Percentiles rank a stretch among this genome's conserved stretches.
These are phyloP conservation scores for Populus hybrid DNA, from an alignment of 441 rosid genomes.

Conservation along the genomic window DNA sequence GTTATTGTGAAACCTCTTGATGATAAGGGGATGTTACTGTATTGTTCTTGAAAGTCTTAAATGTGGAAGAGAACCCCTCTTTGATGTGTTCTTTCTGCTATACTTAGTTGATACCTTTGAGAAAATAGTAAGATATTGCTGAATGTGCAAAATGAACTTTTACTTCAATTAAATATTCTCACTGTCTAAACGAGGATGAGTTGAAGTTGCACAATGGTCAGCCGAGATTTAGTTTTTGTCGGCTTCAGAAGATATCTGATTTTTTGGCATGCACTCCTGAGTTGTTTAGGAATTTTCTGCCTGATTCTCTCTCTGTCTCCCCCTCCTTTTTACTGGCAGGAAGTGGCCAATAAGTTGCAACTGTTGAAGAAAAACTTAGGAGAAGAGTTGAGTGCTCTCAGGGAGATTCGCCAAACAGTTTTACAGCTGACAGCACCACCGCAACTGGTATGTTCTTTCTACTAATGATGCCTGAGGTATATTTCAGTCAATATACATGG, in stretches of 20 bases:
- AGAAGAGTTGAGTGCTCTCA: constrained; percentile 59
- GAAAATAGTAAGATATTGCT: not conserved
- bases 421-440: constrained; percentile 65
- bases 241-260: not conserved
- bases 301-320: not conserved
- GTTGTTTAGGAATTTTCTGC: constrained; percentile 7
- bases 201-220: not conserved
- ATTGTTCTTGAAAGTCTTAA: not conserved
- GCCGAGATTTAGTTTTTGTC: not conserved
- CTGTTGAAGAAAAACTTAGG: constrained; percentile 59
- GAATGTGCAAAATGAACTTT: not conserved
- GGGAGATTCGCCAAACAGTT: constrained; percentile 72
- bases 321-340: constrained; percentile 41
- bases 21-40: not conserved
- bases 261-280: not conserved
- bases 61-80: not conserved
- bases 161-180: not conserved
- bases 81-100: not conserved
- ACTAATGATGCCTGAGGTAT: not conserved
- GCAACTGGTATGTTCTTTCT: constrained; percentile 57
- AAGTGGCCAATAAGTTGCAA: constrained; percentile 59
- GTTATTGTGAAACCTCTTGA: not conserved
- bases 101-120: not conserved
- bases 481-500: constrained; percentile 1
- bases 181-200: not conserved